phyloP scores from a whole-genome alignment of 1,284 basidiomycete genomes.

The Naganishia albida region DNA sequence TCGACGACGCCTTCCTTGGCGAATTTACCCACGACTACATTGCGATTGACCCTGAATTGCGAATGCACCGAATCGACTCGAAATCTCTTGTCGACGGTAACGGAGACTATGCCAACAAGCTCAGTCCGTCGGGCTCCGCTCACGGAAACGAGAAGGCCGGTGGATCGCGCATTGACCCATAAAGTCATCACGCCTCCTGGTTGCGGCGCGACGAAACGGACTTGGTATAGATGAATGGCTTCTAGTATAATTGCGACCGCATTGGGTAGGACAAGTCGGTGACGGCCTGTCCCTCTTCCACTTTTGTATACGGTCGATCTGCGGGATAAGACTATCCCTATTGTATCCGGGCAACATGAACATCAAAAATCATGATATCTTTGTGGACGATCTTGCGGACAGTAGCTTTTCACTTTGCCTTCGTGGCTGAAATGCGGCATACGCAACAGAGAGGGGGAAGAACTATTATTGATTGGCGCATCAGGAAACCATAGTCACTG shows the following conservation, averaged over 20 bases:
- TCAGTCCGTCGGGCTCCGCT: neutral
- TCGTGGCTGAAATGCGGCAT: neutral
- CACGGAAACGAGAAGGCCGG: constrained; percentile 25
- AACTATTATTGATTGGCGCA: neutral
- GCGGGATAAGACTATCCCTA: neutral
- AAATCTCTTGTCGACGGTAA: constrained; percentile 20
- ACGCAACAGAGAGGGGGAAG: neutral
- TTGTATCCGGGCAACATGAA: constrained; percentile 5
- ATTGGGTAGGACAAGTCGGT: neutral
- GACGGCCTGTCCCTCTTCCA: neutral
- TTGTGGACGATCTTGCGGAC: neutral
- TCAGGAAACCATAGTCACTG: neutral
- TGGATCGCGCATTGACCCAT: constrained; percentile 20
- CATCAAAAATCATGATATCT: neutral
- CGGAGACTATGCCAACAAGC: constrained; percentile 22
- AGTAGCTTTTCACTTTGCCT: neutral
- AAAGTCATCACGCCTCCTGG: neutral
- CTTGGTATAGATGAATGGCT: constrained; percentile 8
- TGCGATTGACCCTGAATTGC: constrained; percentile 66
- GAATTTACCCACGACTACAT: constrained; percentile 93
- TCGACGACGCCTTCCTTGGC: constrained; percentile 91
- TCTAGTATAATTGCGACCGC: neutral
- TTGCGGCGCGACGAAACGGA: neutral
- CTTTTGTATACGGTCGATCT: neutral
- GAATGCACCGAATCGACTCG: constrained; percentile 47